phyloP scores from a whole-genome alignment of 805 yeast genomes.

The Candida corydali region DNA sequence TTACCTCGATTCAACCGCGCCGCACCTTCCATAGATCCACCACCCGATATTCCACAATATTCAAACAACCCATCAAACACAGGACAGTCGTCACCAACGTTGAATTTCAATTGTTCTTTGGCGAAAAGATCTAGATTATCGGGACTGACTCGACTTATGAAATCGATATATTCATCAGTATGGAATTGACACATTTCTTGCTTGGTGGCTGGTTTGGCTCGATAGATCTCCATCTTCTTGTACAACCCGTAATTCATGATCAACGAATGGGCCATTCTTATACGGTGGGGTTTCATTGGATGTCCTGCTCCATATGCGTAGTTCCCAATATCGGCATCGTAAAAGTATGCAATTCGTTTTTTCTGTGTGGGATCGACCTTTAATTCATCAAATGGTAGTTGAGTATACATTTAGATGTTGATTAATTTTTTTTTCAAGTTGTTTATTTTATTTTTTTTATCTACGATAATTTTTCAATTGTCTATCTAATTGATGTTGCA shows the following conservation, averaged over 20 bases:
- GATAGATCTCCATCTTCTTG: slow-evolving; percentile 93
- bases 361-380: slow-evolving; percentile 38
- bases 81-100: slow-evolving; percentile 96
- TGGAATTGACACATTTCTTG: slow-evolving; percentile 99
- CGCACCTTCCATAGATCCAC: slow-evolving; percentile 94
- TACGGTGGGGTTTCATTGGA: slow-evolving; percentile 98
- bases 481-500: slow-evolving; percentile 43
- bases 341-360: slow-evolving; percentile 42
- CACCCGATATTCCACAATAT: slow-evolving; percentile 85
- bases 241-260: slow-evolving; percentile 96
- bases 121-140: slow-evolving; percentile 84
- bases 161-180: slow-evolving; percentile 95
- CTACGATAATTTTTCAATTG: slow-evolving; percentile 31
- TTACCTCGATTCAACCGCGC: slow-evolving; percentile 80
- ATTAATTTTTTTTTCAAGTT: background rate
- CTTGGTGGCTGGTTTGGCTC: slow-evolving; percentile 96
- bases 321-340: slow-evolving; percentile 85
- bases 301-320: slow-evolving; percentile 98
- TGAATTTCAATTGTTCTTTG: slow-evolving; percentile 86
- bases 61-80: slow-evolving; percentile 94
- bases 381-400: slow-evolving; percentile 43
- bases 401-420: slow-evolving; percentile 28
- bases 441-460: background rate
- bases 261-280: slow-evolving; percentile 96
- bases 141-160: slow-evolving; percentile 84